Evolutionary conservation across 2,329 filamentous ascomycete species (phyloP).

Genomic region (Fusarium nanum): DNA sequence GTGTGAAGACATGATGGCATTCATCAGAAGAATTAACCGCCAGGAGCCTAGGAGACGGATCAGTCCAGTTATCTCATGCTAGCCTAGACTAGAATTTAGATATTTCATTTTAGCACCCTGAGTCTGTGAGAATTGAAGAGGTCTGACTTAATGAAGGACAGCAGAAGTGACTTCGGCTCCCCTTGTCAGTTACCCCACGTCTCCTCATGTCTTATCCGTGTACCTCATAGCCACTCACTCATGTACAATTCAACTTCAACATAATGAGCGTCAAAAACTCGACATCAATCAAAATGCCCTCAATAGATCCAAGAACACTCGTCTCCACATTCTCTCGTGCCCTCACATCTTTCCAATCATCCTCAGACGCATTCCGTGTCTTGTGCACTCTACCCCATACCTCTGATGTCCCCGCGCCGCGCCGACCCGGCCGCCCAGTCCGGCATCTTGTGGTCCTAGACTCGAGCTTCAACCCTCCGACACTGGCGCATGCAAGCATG

Average conservation of each 20-base stretch:
- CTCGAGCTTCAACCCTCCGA: slow-evolving; percentile 77
- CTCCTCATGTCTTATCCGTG: neutral
- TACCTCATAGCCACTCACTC: neutral
- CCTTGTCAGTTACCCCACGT: slow-evolving; percentile 31
- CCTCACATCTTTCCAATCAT: slow-evolving; percentile 58
- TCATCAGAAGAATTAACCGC: too few relatives aligned
- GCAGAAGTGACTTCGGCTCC: neutral
- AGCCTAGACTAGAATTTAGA: too few relatives aligned
- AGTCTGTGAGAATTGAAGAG: too few relatives aligned
- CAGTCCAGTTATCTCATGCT: too few relatives aligned
- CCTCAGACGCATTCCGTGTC: slow-evolving; percentile 57
- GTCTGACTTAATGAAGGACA: too few relatives aligned
- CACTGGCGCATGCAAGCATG: slow-evolving; percentile 69
- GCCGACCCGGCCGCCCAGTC: slow-evolving; percentile 36
- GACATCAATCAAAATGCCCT: slow-evolving; percentile 27
- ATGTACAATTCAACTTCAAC: slow-evolving; percentile 1
- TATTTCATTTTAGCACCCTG: too few relatives aligned
- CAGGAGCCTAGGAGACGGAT: too few relatives aligned
- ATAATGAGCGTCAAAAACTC: slow-evolving; percentile 18
- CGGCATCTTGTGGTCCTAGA: slow-evolving; percentile 68
- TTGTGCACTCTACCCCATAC: slow-evolving; percentile 55
- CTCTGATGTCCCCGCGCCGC: slow-evolving; percentile 25
- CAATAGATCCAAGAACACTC: slow-evolving; percentile 46
- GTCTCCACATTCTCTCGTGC: slow-evolving; percentile 58
- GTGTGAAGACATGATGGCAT: too few relatives aligned